phyloP scores from a whole-genome alignment of 2,329 filamentous ascomycete genomes.

The Pseudofabraea citricarpa region DNA sequence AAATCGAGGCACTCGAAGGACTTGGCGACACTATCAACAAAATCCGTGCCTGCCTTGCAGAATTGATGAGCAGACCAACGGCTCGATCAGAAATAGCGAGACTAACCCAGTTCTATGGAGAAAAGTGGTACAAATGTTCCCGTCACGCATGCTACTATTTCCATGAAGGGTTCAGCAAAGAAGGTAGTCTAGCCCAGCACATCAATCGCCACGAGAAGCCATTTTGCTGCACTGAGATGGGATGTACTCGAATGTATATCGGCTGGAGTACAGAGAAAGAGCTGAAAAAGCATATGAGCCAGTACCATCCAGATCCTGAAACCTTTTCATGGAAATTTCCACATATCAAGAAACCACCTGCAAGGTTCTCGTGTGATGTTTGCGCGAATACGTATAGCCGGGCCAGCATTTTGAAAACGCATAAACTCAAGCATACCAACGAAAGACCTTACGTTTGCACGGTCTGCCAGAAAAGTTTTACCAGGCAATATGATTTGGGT shows the following conservation, averaged over 20 bases:
- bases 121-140: conserved; percentile 32
- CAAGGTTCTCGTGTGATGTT: conserved; percentile 6
- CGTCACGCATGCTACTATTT: conserved; percentile 34
- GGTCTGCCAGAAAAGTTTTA: too few relatives aligned
- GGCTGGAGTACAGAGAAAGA: conserved; percentile 12
- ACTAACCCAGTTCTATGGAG: conserved; percentile 26
- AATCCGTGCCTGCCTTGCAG: too few relatives aligned
- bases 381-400: neutral
- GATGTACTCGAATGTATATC: conserved; percentile 8
- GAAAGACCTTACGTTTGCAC: neutral
- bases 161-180: conserved; percentile 32
- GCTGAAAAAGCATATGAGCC: conserved; percentile 8
- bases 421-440: conserved; percentile 1
- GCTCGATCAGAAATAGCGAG: neutral
- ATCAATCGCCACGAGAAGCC: conserved; percentile 30
- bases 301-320: conserved; percentile 8
- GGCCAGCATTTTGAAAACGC: neutral
- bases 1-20: neutral
- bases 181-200: conserved; percentile 27
- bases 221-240: conserved; percentile 26
- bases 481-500: too few relatives aligned
- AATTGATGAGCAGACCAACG: too few relatives aligned
- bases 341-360: conserved; percentile 7
- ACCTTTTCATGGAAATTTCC: conserved; percentile 4
- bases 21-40: neutral